Evolutionary conservation across 306 rosid species (phyloP).

Genomic region (Quercus variabilis): DNA sequence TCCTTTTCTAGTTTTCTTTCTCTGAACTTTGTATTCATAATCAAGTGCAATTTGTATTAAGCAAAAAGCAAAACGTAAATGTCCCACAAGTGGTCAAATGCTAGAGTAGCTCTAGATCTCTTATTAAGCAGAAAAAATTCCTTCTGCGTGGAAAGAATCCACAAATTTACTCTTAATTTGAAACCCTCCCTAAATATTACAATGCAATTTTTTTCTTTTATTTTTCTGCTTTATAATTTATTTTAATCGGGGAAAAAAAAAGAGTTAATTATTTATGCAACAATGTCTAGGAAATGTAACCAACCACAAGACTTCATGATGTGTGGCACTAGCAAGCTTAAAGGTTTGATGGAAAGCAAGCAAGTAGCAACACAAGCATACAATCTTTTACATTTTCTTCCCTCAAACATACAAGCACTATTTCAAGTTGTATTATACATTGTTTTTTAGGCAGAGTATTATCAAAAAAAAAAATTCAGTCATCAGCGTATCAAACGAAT

Average conservation of each 20-base stretch:
- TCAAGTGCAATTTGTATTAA: too few relatives aligned
- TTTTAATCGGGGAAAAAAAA: background rate
- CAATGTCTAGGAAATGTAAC: background rate
- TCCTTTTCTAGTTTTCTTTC: too few relatives aligned
- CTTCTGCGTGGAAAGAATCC: too few relatives aligned
- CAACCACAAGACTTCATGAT: background rate
- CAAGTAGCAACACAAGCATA: background rate
- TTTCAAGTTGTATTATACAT: slow-evolving; percentile 23
- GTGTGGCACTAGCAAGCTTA: background rate
- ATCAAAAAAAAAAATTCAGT: slow-evolving; percentile 14
- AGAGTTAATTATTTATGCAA: background rate
- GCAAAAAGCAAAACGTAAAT: too few relatives aligned
- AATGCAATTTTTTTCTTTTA: too few relatives aligned
- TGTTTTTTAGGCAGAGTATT: slow-evolving; percentile 25
- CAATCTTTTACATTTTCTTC: slow-evolving; percentile 19
- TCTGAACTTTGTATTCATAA: too few relatives aligned
- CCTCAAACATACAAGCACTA: slow-evolving; percentile 21
- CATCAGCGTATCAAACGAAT: slow-evolving; percentile 24
- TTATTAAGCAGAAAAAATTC: too few relatives aligned
- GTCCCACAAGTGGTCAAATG: too few relatives aligned
- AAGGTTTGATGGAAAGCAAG: background rate
- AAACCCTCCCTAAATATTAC: too few relatives aligned
- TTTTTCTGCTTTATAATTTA: background rate
- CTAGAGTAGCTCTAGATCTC: too few relatives aligned
- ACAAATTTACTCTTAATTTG: too few relatives aligned